phyloP scores from a whole-genome alignment of 1,284 basidiomycete species.

The Paramarasmius palmivorus region DNA sequence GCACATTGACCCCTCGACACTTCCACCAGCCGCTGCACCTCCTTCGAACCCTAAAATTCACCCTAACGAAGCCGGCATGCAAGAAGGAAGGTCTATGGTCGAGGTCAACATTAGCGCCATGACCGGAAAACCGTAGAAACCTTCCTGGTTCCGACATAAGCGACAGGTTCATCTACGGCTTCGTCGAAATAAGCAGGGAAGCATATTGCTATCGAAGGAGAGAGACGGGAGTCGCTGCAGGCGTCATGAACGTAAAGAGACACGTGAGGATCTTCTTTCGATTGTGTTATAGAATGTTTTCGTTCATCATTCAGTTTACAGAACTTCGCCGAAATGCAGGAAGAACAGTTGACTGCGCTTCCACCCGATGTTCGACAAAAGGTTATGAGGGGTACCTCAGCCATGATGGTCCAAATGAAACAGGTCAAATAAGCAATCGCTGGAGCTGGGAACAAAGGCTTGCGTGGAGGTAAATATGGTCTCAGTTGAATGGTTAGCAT shows the following conservation, averaged over 20 bases:
- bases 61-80: slow-evolving; percentile 60
- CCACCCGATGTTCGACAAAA: slow-evolving; percentile 79
- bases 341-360: slow-evolving; percentile 73
- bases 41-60: slow-evolving; percentile 79
- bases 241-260: slow-evolving; percentile 75
- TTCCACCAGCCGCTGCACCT: slow-evolving; percentile 67
- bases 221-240: slow-evolving; percentile 78
- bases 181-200: slow-evolving; percentile 96
- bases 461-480: no score
- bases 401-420: slow-evolving; percentile 58
- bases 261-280: slow-evolving; percentile 51
- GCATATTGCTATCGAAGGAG: slow-evolving; percentile 87
- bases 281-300: slow-evolving; percentile 10
- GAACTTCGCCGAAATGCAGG: slow-evolving; percentile 81
- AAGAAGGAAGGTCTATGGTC: slow-evolving; percentile 83
- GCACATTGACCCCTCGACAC: slow-evolving; percentile 54
- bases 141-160: slow-evolving; percentile 91
- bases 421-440: slow-evolving; percentile 3
- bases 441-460: neutral
- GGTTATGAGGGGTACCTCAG: slow-evolving; percentile 76
- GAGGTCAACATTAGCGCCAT: slow-evolving; percentile 86
- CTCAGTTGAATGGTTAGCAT: no score
- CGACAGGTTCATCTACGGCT: slow-evolving; percentile 99
- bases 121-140: slow-evolving; percentile 89
- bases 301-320: slow-evolving; percentile 28